Base-by-base conservation (phyloP, 2,329 filamentous ascomycete genomes). In the Volutella citrinella region DNA sequence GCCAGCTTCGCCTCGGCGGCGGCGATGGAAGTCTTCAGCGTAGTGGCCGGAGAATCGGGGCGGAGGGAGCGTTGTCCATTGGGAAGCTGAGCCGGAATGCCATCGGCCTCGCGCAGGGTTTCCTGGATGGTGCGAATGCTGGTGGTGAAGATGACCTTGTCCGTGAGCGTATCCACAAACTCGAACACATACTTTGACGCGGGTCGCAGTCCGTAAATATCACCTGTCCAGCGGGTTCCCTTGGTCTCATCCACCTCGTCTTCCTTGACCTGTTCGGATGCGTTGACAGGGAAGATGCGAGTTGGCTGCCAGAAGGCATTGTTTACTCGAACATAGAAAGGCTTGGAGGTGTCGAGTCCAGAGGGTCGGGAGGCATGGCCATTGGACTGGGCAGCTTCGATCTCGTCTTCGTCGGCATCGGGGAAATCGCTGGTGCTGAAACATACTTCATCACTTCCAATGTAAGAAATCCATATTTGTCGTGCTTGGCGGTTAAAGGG, bases 401-500 rank as follows among this genome's bases (percentile, higher is more conserved):
- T 21, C 13, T 33, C n/a, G 38, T 52, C 51, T 51, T 67, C 60
- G 39, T 61, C 61, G 30, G 65, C 59, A 29, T 70, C 63, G 9
- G 70, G 65, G 49, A 84, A 84, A 55, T 76, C 70, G 60, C 80
- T 85, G 14, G 82, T 84, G 60, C 75, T 82, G 63, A 90, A 90
- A 63, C 77, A 82, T 45, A 90, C 78, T 59, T 88, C 83, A 51
- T 87, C 84, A 55, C 82, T 80, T 14, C 83, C 83, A 51, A 91
- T 80, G 57, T 88, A 85, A 41, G 81, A 84, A 54, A 90, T 84
- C 84, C 85, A 90, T 56, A 90, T 82, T 57, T 85, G 80, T 49
- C 81, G 77, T 27, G 80, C 77, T 55, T 85, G 76, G 27, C 71
- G 69, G 61, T 82, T 78, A 61, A 86, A 87, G 32, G 84, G 78